Base-by-base conservation (phyloP, 345 rosid species). In the Litchi chinensis region DNA sequence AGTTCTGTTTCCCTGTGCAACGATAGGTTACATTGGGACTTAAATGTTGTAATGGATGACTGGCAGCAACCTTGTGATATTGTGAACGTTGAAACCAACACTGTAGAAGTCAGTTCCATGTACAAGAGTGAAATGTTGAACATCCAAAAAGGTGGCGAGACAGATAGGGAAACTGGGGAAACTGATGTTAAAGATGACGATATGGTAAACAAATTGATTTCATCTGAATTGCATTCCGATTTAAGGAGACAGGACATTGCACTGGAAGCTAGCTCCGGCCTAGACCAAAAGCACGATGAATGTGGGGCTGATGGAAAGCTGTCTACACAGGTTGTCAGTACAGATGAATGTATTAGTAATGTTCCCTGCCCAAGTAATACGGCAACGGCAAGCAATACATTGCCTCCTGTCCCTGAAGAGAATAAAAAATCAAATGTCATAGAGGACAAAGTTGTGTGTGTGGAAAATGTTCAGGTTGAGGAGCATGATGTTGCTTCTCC, bases 41-140 rank as follows among this genome's bases (percentile, higher is more conserved):
- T 90, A 73, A 91, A 89, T 80, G 80, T 88, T 57, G 32, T 85
- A 32, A 82, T 82, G 74, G 92, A 89, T 79, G 87, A 85, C 70
- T 91, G 92, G 89, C 86, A 80, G 43, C 81, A 77, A 76, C 82
- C 88, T 76, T 79, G 82, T 80, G 87, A 86, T 70, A 57, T 16
- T 44, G 77, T 21, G 48, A 75, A 18, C 41, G 80, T 62, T 76
- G 80, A 66, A 79, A 72, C 10, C 64, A 52, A 82, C 60, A 39
- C 69, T 77, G 44, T 26, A 11, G 60, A 12, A 15, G 48, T 10
- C 71, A 15, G 11, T 59, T n/a, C 60, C 0, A 21, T 44, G 26
- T 57, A 54, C 10, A 74, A 52, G 32, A 73, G 54, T 63, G 76
- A 37, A 65, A 71, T 52, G 62, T 40, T 65, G 59, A 68, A 70